These are phyloP conservation scores for Gossypium stocksii DNA, from an alignment of 345 rosid genomes.

Conservation along the genomic window DNA sequence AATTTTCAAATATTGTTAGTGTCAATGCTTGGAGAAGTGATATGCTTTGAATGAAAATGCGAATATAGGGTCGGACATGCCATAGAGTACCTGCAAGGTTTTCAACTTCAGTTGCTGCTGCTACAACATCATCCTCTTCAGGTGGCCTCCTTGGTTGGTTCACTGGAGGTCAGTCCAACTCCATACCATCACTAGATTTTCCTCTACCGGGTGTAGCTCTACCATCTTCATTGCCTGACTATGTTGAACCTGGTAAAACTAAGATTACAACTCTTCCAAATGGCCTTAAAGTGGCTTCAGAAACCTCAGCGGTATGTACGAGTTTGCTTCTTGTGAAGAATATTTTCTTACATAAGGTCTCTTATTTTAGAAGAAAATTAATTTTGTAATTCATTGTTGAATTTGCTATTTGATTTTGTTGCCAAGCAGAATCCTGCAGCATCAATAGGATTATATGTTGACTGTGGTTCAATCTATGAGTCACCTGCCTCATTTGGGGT, in stretches of 20 bases:
- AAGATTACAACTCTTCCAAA: constrained; percentile 59
- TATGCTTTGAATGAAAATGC: constrained; percentile 16
- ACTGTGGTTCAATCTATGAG: constrained; percentile 72
- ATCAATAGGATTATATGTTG: constrained; percentile 72
- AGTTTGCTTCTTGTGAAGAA: constrained; percentile 19
- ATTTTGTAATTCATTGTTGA: constrained; percentile 3
- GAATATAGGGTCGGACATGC: constrained; percentile 30
- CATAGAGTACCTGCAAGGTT: constrained; percentile 29
- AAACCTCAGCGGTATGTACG: constrained; percentile 47
- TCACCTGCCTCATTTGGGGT: constrained; percentile 62
- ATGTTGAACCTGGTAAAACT: constrained; percentile 53
- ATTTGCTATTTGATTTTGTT: constrained; percentile 21
- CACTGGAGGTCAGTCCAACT: constrained; percentile 46
- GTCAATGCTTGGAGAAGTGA: constrained; percentile 10
- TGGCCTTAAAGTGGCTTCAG: constrained; percentile 53
- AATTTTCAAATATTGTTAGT: background rate
- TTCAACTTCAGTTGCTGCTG: constrained; percentile 57
- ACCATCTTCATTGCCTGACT: constrained; percentile 68
- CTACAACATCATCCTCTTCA: constrained; percentile 40
- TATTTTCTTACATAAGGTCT: constrained; percentile 18
- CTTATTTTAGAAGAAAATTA: constrained; percentile 15
- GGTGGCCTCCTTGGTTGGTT: constrained; percentile 64
- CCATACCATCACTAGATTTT: constrained; percentile 45
- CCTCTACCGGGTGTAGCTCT: constrained; percentile 59
- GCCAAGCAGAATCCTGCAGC: constrained; percentile 65